phyloP scores from a whole-genome alignment of 495 filamentous ascomycete genomes.

The Neurospora sp. region DNA sequence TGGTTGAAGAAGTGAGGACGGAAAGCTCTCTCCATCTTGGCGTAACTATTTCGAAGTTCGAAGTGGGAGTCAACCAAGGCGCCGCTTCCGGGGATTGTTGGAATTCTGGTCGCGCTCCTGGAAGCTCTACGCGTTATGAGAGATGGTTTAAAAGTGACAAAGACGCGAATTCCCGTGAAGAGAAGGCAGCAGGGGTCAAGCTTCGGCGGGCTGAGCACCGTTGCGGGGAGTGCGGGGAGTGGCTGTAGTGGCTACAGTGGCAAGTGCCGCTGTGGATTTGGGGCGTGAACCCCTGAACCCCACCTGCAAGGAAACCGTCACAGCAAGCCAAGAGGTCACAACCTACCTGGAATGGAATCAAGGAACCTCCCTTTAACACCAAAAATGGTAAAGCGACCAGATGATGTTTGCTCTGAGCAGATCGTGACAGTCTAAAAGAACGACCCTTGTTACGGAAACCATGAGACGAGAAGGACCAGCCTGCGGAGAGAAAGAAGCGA shows the following conservation, averaged over 20 bases:
- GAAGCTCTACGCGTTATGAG: neutral
- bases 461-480: too few species aligned
- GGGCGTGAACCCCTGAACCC: neutral
- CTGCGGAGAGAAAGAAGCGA: too few species aligned
- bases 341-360: neutral
- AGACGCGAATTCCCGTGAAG: neutral
- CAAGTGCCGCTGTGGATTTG: neutral
- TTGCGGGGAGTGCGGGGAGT: neutral
- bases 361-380: neutral
- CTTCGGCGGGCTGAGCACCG: neutral
- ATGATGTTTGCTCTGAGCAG: neutral
- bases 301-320: neutral
- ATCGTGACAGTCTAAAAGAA: too few species aligned
- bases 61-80: neutral
- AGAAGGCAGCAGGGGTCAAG: neutral
- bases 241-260: neutral
- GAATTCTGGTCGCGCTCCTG: neutral
- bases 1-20: constrained; percentile 34
- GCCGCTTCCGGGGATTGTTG: neutral
- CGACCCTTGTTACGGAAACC: too few species aligned
- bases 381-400: neutral
- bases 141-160: neutral
- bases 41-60: neutral
- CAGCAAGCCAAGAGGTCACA: neutral
- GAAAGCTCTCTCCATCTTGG: constrained; percentile 28